Conservation (phyloP, 2,329 filamentous ascomycete genomes). For the Lasiodiplodia sp. region DNA sequence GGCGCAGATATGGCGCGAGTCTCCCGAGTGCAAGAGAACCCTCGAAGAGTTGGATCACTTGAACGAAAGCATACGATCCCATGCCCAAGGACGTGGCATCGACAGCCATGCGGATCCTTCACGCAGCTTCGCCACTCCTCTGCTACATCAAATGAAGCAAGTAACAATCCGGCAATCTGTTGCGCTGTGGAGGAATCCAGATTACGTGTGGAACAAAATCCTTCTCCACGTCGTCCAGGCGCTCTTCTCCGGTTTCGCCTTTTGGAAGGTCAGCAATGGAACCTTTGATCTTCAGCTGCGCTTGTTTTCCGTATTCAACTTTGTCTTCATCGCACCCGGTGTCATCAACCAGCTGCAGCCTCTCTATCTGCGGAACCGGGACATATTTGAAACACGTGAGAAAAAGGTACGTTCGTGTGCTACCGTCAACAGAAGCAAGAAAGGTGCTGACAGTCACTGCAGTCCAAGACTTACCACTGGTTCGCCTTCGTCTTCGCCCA, state of each 20-base stretch:
- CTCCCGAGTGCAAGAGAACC: conserved; percentile 37
- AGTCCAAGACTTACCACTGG: conserved; percentile 78
- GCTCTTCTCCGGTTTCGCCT: conserved; percentile 51
- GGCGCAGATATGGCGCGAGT: conserved; percentile 49
- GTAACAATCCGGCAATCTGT: not conserved
- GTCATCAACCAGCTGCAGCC: conserved; percentile 9
- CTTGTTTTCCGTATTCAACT: conserved; percentile 1
- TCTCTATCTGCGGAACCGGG: not conserved
- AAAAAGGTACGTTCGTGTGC: not conserved
- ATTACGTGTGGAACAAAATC: conserved; percentile 47
- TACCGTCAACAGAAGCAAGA: not conserved
- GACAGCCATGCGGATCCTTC: not conserved
- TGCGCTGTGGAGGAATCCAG: conserved; percentile 44
- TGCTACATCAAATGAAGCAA: not conserved
- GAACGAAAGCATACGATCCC: conserved; percentile 36
- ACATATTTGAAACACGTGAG: not conserved
- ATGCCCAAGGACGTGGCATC: conserved; percentile 61
- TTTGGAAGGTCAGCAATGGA: conserved; percentile 41
- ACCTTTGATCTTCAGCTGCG: not conserved
- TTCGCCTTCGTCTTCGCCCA: conserved; percentile 75
- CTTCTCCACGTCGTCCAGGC: conserved; percentile 34
- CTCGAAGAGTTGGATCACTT: conserved; percentile 50
- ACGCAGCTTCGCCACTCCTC: not conserved
- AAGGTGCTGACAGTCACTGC: conserved; percentile 34
- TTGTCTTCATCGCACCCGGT: not conserved